A percentile compares a stretch with the other conserved stretches of the same genome.
These are phyloP conservation scores for Medicago truncatula DNA, from an alignment of 306 rosid genomes.

Conservation along the genomic window MtrunA17r5.0-ANR NC_053044.1:55902501-55903000, in stretches of 20 bases:
- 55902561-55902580: neutral
- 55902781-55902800: conserved; percentile 18
- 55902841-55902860: neutral
- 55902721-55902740: conserved; percentile 77
- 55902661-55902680: conserved; percentile 36
- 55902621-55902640: neutral
- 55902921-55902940: neutral
- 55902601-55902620: neutral
- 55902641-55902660: neutral
- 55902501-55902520: neutral
- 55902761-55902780: conserved; percentile 39
- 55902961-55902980: conserved; percentile 81
- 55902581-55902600: neutral
- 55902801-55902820: conserved; percentile 9
- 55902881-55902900: neutral
- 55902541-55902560: neutral
- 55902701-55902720: conserved; percentile 80
- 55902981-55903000: conserved; percentile 84
- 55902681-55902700: conserved; percentile 93
- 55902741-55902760: conserved; percentile 87
- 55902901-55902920: neutral
- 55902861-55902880: neutral
- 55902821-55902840: conserved; percentile 15
- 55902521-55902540: neutral
- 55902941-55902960: neutral